Conservation (phyloP, 2,329 filamentous ascomycete genomes). For the Alternaria arbusti region DNA sequence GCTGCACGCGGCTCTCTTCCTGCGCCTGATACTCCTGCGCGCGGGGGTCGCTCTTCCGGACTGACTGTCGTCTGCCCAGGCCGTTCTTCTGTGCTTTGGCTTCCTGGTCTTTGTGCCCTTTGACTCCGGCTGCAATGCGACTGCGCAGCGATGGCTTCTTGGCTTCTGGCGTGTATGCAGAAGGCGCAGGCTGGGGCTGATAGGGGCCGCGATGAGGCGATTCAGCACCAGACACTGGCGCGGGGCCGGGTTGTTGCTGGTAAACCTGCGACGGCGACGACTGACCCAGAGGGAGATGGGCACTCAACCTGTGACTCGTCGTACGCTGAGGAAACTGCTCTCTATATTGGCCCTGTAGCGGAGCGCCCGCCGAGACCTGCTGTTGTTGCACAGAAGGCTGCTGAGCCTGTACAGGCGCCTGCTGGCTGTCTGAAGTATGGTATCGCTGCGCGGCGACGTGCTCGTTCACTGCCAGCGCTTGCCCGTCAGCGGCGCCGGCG, state of each 20-base stretch:
- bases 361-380: conserved; percentile 7
- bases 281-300: conserved; percentile 36
- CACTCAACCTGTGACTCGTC: conserved; percentile 41
- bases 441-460: conserved; percentile 37
- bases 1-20: conserved; percentile 34
- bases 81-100: conserved; percentile 39
- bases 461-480: conserved; percentile 45
- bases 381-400: conserved; percentile 23
- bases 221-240: conserved; percentile 33
- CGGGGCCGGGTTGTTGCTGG: conserved; percentile 31
- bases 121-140: conserved; percentile 38
- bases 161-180: conserved; percentile 25
- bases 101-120: conserved; percentile 44
- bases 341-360: conserved; percentile 25
- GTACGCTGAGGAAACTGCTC: conserved; percentile 36
- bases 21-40: conserved; percentile 36
- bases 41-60: conserved; percentile 43
- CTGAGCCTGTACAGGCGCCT: conserved; percentile 24
- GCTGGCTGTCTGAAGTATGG: conserved; percentile 29
- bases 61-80: conserved; percentile 42
- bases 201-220: conserved; percentile 32
- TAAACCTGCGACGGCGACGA: conserved; percentile 26
- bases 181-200: conserved; percentile 24
- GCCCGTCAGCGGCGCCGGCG: conserved; percentile 41
- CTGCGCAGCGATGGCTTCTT: conserved; percentile 45